Conservation (phyloP, 345 rosid genomes). For the Psidium guajava region DNA sequence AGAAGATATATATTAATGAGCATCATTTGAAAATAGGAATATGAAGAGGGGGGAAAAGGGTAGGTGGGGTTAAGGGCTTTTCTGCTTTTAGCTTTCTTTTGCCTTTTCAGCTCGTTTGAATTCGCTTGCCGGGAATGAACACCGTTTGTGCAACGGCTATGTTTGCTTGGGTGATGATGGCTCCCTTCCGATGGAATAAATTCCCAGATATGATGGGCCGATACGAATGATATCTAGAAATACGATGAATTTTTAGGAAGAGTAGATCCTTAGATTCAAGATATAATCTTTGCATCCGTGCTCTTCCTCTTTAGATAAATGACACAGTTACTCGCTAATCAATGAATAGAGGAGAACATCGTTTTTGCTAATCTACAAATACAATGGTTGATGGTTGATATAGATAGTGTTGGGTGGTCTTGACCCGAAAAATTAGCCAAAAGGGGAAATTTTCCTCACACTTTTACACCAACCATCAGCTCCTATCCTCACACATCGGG, state of each 20-base stretch:
- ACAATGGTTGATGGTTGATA: no score
- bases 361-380: background rate
- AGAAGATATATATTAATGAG: background rate
- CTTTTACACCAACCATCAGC: no score
- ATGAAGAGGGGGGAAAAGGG: background rate
- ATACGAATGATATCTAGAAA: no score
- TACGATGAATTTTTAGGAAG: no score
- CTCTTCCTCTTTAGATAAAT: background rate
- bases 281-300: background rate
- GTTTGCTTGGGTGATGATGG: background rate
- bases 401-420: no score
- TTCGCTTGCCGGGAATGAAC: conserved; percentile 25
- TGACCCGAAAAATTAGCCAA: no score
- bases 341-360: background rate
- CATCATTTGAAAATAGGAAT: background rate
- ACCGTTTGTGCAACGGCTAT: conserved; percentile 47
- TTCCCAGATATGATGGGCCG: background rate
- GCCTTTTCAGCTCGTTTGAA: conserved; percentile 33
- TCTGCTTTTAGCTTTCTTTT: background rate
- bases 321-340: background rate
- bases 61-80: background rate
- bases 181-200: background rate
- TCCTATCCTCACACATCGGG: no score
- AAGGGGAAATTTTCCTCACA: no score
- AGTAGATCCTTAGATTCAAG: no score